Evolutionary conservation across 768 basidiomycete species (phyloP).

Genomic region (Lyophyllum atratum): DNA sequence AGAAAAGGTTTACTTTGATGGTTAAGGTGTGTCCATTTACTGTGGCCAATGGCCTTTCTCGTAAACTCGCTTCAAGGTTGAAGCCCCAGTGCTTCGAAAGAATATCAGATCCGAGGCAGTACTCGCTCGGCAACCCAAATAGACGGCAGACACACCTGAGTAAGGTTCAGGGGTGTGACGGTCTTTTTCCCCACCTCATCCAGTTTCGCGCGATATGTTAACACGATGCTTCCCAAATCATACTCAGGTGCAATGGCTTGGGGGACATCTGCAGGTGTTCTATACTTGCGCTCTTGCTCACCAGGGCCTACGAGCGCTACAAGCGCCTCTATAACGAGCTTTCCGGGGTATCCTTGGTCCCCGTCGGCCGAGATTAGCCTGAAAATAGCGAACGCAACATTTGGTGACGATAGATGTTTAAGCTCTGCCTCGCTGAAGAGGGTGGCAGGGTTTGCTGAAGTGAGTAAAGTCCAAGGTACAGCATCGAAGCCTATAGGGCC

Average conservation of each 20-base stretch:
- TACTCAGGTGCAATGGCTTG: slow-evolving; percentile 34
- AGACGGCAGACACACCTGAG: slow-evolving; percentile 53
- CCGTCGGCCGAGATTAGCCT: slow-evolving; percentile 59
- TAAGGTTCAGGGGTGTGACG: slow-evolving; percentile 76
- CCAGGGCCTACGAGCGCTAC: slow-evolving; percentile 47
- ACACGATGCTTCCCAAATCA: slow-evolving; percentile 62
- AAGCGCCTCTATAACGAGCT: slow-evolving; percentile 59
- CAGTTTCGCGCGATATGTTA: slow-evolving; percentile 74
- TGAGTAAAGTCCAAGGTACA: slow-evolving; percentile 51
- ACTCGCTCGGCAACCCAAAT: neutral
- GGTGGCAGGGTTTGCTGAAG: slow-evolving; percentile 35
- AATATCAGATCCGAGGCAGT: neutral
- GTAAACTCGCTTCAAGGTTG: slow-evolving; percentile 72
- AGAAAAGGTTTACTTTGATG: slow-evolving; percentile 33
- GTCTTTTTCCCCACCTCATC: slow-evolving; percentile 40
- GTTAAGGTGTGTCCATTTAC: slow-evolving; percentile 52
- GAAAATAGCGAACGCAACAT: slow-evolving; percentile 51
- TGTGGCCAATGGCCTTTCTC: slow-evolving; percentile 39
- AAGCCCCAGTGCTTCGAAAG: slow-evolving; percentile 74
- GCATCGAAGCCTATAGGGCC: slow-evolving; percentile 69
- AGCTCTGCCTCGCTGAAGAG: slow-evolving; percentile 63
- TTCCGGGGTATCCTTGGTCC: slow-evolving; percentile 73
- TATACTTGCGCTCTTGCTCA: slow-evolving; percentile 29
- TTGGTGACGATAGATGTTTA: slow-evolving; percentile 35
- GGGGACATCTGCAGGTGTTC: slow-evolving; percentile 16